Conservation (phyloP, 2,329 filamentous ascomycete species). For the Phyllachora maydis region DNA sequence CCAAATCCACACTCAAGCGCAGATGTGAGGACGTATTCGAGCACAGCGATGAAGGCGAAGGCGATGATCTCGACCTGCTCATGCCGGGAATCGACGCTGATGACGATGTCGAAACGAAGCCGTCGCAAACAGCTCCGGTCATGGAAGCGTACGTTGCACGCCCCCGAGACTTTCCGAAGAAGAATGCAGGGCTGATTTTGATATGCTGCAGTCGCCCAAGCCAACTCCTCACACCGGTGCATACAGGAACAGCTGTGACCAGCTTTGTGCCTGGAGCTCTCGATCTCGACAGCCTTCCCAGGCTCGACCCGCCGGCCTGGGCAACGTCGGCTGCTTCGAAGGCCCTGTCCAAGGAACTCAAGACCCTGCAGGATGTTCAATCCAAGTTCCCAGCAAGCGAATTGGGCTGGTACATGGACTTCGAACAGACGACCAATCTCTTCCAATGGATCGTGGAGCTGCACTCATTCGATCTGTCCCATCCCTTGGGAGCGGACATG, state of each 20-base stretch:
- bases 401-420: conserved; percentile 71
- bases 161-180: no score
- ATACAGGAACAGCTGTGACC: conserved; percentile 8
- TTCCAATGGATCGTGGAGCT: conserved; percentile 89
- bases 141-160: no score
- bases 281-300: conserved; percentile 36
- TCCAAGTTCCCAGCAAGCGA: conserved; percentile 34
- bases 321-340: conserved; percentile 40
- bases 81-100: no score
- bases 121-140: no score
- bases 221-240: conserved; percentile 2
- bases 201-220: no score
- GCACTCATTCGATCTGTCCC: conserved; percentile 51
- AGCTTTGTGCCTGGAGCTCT: conserved; percentile 47
- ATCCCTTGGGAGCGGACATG: conserved; percentile 62
- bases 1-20: no score
- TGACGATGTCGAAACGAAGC: no score
- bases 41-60: no score
- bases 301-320: conserved; percentile 44
- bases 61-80: no score
- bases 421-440: conserved; percentile 43
- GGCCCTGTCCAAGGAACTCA: conserved; percentile 43
- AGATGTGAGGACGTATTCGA: no score
- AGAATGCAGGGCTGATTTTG: no score
- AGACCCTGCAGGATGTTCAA: conserved; percentile 43